phyloP scores from a whole-genome alignment of 495 filamentous ascomycete genomes.

The Penicillium atrosanguineum region DNA sequence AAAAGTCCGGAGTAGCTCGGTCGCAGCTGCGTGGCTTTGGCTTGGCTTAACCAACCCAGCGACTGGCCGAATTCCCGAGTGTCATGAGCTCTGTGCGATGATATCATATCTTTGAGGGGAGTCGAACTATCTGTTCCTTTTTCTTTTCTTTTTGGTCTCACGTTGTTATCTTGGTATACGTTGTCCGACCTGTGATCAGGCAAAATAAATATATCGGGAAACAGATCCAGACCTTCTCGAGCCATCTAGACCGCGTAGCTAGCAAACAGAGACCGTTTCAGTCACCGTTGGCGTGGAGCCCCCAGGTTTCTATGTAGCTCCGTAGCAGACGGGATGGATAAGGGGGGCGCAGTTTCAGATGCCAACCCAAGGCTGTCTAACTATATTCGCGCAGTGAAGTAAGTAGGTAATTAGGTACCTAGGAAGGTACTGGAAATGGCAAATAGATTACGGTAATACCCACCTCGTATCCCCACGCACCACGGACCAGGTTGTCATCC shows the following conservation, averaged over 20 bases:
- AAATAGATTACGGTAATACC: neutral
- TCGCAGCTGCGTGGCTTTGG: slow-evolving; percentile 11
- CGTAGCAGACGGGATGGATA: neutral
- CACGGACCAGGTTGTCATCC: slow-evolving; percentile 3
- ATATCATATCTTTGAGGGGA: slow-evolving; percentile 8
- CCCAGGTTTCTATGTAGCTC: too few relatives aligned
- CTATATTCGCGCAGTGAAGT: slow-evolving; percentile 13
- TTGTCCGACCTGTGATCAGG: too few relatives aligned
- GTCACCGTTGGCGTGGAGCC: too few relatives aligned
- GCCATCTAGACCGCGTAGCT: neutral
- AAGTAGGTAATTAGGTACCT: neutral
- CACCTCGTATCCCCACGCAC: slow-evolving; percentile 26
- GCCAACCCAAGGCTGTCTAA: slow-evolving; percentile 12
- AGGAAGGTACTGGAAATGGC: neutral
- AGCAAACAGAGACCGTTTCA: too few relatives aligned
- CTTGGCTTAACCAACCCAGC: slow-evolving; percentile 3
- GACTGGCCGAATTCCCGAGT: slow-evolving; percentile 10
- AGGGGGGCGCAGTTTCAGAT: slow-evolving; percentile 20
- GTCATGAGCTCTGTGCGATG: slow-evolving; percentile 4
- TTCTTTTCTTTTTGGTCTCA: too few relatives aligned
- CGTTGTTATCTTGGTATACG: too few relatives aligned
- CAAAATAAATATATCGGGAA: neutral
- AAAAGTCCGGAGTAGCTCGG: slow-evolving; percentile 19
- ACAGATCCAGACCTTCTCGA: neutral
- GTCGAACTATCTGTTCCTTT: too few relatives aligned